These are phyloP conservation scores for Xylaria scruposa DNA, from an alignment of 495 filamentous ascomycete genomes.

Conservation along the genomic window DNA sequence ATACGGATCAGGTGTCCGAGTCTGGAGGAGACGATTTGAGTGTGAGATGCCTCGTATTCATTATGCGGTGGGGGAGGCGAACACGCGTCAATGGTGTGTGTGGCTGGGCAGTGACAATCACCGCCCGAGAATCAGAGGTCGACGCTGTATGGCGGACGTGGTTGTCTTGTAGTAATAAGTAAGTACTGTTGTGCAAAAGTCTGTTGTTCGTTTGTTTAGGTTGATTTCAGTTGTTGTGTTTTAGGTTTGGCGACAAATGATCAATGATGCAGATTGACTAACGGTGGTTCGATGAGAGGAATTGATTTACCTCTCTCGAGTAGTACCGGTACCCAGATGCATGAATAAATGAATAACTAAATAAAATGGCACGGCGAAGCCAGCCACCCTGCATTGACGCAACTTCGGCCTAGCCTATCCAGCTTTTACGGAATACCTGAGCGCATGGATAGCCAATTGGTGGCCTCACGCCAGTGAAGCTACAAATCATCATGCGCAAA, in stretches of 20 bases:
- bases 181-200: background rate
- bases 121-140: slow-evolving; percentile 19
- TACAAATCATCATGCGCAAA: slow-evolving; percentile 14
- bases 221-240: background rate
- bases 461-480: slow-evolving; percentile 22
- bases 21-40: slow-evolving; percentile 23
- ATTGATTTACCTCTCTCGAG: background rate
- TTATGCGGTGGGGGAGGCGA: slow-evolving; percentile 29
- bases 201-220: background rate
- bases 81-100: slow-evolving; percentile 39
- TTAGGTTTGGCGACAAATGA: background rate
- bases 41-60: slow-evolving; percentile 32
- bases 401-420: slow-evolving; percentile 9
- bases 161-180: slow-evolving; percentile 2
- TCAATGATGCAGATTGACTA: slow-evolving; percentile 8
- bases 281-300: slow-evolving; percentile 2
- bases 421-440: slow-evolving; percentile 10
- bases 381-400: slow-evolving; percentile 15
- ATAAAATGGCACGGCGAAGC: slow-evolving; percentile 13
- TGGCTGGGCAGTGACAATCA: slow-evolving; percentile 33
- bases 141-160: slow-evolving; percentile 10
- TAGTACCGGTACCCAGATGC: background rate
- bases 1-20: slow-evolving; percentile 28
- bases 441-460: slow-evolving; percentile 14
- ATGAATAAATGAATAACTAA: slow-evolving; percentile 1